A percentile compares a stretch with the other conserved stretches of the same genome.
Conservation (phyloP, 805 yeast genomes). For the Candida krabiensis region DNA sequence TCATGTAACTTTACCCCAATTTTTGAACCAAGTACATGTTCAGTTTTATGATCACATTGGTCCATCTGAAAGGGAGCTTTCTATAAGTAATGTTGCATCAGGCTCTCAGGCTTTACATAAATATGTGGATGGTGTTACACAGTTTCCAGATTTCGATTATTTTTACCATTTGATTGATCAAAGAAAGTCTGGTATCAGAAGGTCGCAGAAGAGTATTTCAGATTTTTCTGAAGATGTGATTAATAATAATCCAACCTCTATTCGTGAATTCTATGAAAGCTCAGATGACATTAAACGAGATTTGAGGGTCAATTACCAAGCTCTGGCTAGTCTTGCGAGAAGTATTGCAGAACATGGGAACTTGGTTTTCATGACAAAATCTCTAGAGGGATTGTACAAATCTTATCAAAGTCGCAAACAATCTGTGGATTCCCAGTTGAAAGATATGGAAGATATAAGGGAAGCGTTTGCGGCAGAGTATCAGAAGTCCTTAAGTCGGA, state of each 20-base stretch:
- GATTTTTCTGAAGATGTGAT: slow-evolving; percentile 29
- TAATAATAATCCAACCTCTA: slow-evolving; percentile 32
- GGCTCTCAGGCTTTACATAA: slow-evolving; percentile 24
- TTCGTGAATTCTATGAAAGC: slow-evolving; percentile 32
- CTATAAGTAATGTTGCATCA: slow-evolving; percentile 9
- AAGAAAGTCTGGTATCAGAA: slow-evolving; percentile 26
- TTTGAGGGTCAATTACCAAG: slow-evolving; percentile 30
- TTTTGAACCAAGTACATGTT: slow-evolving; percentile 30
- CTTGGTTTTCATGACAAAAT: slow-evolving; percentile 26
- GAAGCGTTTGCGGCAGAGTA: slow-evolving; percentile 23
- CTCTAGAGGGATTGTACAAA: slow-evolving; percentile 27
- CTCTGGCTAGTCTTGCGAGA: slow-evolving; percentile 31
- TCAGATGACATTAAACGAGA: slow-evolving; percentile 23
- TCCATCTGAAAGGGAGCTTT: slow-evolving; percentile 29
- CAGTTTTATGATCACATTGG: slow-evolving; percentile 32
- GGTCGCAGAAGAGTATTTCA: slow-evolving; percentile 25
- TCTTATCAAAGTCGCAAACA: slow-evolving; percentile 27
- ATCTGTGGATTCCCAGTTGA: slow-evolving; percentile 20
- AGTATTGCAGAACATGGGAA: slow-evolving; percentile 32
- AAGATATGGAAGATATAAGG: slow-evolving; percentile 25
- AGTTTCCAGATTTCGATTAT: slow-evolving; percentile 31
- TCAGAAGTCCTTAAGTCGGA: slow-evolving; percentile 23
- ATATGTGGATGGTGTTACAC: slow-evolving; percentile 29
- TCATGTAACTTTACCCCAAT: slow-evolving; percentile 27
- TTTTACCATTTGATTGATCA: slow-evolving; percentile 31